These are phyloP conservation scores for Plantago ovata DNA, from an alignment of 257 asterid species.

Conservation along the genomic window DNA sequence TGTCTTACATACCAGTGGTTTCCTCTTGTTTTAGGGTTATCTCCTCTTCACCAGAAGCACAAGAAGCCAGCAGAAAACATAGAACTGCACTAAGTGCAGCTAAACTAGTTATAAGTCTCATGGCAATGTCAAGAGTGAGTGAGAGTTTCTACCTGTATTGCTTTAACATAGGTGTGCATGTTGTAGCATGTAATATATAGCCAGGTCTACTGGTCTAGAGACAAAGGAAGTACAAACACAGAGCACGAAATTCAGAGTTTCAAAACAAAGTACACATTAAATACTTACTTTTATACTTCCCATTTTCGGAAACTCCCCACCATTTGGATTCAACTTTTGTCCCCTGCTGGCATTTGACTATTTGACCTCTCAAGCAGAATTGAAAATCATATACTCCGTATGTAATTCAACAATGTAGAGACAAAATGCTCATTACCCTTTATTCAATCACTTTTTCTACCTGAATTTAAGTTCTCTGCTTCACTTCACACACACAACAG, in stretches of 20 bases:
- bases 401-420: conserved; percentile 13
- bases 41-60: conserved; percentile 24
- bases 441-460: too few relatives aligned
- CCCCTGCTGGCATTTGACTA: conserved; percentile 26
- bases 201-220: conserved; percentile 6
- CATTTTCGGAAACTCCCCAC: conserved; percentile 57
- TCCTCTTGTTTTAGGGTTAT: conserved; percentile 14
- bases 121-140: conserved; percentile 12
- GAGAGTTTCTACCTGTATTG: conserved; percentile 1
- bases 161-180: conserved; percentile 32
- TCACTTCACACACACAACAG: too few relatives aligned
- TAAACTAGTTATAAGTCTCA: conserved; percentile 29
- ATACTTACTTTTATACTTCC: conserved; percentile 29
- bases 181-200: too few relatives aligned
- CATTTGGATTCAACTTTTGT: conserved; percentile 28
- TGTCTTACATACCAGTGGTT: background rate
- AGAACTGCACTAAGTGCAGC: conserved; percentile 26
- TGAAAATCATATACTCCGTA: conserved; percentile 19
- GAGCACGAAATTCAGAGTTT: conserved; percentile 70
- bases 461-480: too few relatives aligned
- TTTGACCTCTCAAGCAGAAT: too few relatives aligned
- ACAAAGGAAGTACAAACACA: conserved; percentile 41
- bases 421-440: background rate
- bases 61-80: conserved; percentile 24
- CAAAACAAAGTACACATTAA: conserved; percentile 39